phyloP scores from a whole-genome alignment of 257 asterid genomes.

The Nicotiana paniculata region DNA sequence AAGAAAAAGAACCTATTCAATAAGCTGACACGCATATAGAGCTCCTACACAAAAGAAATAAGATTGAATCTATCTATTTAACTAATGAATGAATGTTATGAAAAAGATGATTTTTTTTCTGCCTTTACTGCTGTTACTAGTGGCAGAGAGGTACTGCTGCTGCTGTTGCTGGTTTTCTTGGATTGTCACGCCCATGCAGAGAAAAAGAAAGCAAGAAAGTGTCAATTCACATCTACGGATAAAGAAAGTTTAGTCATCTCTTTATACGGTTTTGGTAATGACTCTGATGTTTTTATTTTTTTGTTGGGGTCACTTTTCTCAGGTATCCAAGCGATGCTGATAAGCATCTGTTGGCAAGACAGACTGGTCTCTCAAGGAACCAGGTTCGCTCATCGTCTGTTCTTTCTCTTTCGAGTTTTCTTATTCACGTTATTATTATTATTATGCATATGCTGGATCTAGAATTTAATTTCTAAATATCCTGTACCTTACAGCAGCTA shows the following conservation, averaged over 20 bases:
- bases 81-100: conserved; percentile 8
- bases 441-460: background rate
- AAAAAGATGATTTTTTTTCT: conserved; percentile 4
- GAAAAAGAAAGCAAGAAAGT: background rate
- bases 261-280: conserved; percentile 36
- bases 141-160: conserved; percentile 19
- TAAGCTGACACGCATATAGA: background rate
- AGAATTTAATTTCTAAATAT: too few species aligned
- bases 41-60: background rate
- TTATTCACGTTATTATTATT: background rate
- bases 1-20: background rate
- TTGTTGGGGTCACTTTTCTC: conserved; percentile 44
- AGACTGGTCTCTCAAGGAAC: conserved; percentile 96
- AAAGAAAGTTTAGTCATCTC: conserved; percentile 29
- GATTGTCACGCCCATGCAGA: conserved; percentile 63
- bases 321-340: conserved; percentile 99
- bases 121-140: conserved; percentile 25
- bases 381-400: conserved; percentile 42
- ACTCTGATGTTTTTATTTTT: conserved; percentile 50
- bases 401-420: background rate
- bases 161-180: conserved; percentile 25
- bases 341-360: conserved; percentile 96
- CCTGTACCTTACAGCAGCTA: too few species aligned
- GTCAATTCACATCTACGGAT: conserved; percentile 12
- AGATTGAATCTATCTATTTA: background rate